Evolutionary conservation across 2,329 filamentous ascomycete species (phyloP).

Genomic region (Rutstroemia sp.): DNA sequence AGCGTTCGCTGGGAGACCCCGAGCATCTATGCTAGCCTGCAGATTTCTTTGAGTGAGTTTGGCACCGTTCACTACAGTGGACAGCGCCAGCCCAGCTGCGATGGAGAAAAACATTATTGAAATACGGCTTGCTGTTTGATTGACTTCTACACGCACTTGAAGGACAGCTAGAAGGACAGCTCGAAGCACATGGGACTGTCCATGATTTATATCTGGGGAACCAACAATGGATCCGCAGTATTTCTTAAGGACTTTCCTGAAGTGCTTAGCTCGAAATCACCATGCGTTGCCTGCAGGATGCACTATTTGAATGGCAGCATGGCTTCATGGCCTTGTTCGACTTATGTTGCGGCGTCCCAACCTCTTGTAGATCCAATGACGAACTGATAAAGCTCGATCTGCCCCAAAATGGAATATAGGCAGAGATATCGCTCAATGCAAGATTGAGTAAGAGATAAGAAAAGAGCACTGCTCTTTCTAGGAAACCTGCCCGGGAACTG

Average conservation of each 20-base stretch:
- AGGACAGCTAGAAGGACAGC: no score
- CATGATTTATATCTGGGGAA: neutral
- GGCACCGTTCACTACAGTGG: constrained; percentile 8
- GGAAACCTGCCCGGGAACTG: neutral
- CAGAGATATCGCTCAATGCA: neutral
- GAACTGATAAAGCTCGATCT: neutral
- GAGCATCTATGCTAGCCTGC: constrained; percentile 18
- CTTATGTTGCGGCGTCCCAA: neutral
- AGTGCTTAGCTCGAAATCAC: neutral
- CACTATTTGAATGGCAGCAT: neutral
- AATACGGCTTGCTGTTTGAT: neutral
- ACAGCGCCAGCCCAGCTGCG: constrained; percentile 9
- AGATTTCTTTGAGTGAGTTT: constrained; percentile 16
- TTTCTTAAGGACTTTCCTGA: constrained; percentile 5
- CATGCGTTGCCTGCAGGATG: neutral
- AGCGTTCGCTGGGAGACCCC: constrained; percentile 34
- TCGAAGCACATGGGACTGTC: neutral
- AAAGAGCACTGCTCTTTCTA: neutral
- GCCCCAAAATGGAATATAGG: neutral
- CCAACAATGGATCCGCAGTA: neutral
- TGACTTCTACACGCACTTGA: neutral
- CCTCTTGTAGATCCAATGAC: constrained; percentile 1
- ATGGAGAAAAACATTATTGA: constrained; percentile 10
- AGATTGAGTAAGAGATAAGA: neutral
- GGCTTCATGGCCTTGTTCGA: neutral